Evolutionary conservation across 805 yeast species (phyloP).

Genomic region (Starmerella etchellsii): DNA sequence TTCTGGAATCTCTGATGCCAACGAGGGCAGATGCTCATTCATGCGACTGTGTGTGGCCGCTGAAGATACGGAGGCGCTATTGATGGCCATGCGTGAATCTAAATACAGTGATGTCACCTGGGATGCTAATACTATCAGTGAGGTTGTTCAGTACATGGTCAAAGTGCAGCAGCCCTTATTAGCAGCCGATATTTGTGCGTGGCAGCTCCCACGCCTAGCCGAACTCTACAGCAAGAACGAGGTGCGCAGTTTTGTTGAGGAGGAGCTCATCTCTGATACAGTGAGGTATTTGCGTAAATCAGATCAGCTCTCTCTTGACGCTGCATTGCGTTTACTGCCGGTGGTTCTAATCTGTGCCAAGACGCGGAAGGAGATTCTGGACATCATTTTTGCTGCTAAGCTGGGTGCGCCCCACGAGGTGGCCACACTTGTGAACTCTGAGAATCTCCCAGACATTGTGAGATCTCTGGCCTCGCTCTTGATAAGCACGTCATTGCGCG

Average conservation of each 20-base stretch:
- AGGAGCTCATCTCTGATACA: conserved; percentile 15
- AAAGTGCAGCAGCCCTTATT: conserved; percentile 15
- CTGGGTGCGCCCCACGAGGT: conserved; percentile 10
- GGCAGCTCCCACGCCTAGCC: conserved; percentile 19
- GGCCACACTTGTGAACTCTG: background rate
- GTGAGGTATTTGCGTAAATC: conserved; percentile 1
- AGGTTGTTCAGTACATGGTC: conserved; percentile 12
- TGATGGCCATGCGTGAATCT: conserved; percentile 25
- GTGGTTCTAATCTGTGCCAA: conserved; percentile 9
- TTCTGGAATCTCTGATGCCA: no score
- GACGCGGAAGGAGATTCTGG: conserved; percentile 17
- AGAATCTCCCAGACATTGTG: conserved; percentile 1
- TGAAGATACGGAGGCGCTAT: conserved; percentile 15
- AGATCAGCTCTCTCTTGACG: conserved; percentile 7
- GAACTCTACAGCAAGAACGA: conserved; percentile 4
- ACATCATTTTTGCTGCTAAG: conserved; percentile 20
- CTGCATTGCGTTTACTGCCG: conserved; percentile 17
- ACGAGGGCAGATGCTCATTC: conserved; percentile 21
- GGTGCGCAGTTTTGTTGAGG: conserved; percentile 14
- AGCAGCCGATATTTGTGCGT: conserved; percentile 23
- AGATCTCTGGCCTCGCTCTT: conserved; percentile 4
- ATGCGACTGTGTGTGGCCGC: conserved; percentile 17
- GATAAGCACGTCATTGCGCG: background rate
- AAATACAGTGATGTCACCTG: conserved; percentile 21
- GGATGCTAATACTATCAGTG: conserved; percentile 24